phyloP scores from a whole-genome alignment of 257 asterid genomes.

The Datura wrightii region DNA sequence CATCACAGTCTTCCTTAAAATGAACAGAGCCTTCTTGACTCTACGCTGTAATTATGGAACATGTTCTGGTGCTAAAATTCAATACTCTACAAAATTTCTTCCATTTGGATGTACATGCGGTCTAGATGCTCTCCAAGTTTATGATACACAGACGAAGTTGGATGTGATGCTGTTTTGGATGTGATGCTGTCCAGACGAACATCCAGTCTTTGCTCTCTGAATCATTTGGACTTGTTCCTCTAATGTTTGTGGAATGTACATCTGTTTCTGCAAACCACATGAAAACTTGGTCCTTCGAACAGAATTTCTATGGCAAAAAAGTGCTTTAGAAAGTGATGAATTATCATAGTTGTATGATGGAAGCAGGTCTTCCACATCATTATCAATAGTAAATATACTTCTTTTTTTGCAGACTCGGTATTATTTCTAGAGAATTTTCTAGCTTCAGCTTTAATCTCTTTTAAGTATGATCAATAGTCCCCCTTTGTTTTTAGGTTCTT shows the following conservation, averaged over 20 bases:
- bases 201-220: constrained; percentile 22
- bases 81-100: constrained; percentile 11
- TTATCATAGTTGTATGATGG: not conserved
- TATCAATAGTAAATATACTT: not conserved
- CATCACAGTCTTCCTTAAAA: not conserved
- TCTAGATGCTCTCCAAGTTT: constrained; percentile 4
- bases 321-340: constrained; percentile 4
- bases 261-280: constrained; percentile 22
- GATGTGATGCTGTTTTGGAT: not conserved
- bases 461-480: not conserved
- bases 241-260: not conserved
- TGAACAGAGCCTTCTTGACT: not conserved
- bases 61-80: constrained; percentile 2
- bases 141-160: not conserved
- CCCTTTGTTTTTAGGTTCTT: constrained; percentile 3
- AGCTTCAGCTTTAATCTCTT: not conserved
- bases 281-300: not conserved
- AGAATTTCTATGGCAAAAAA: not conserved
- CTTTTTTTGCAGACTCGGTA: not conserved
- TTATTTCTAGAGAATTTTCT: not conserved
- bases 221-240: constrained; percentile 18
- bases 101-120: not conserved
- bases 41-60: not conserved
- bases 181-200: not conserved
- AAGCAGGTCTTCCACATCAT: not conserved